A percentile compares a stretch with the other conserved stretches of the same genome.
These are phyloP conservation scores for Harringtonia aguacate DNA, from an alignment of 2,329 filamentous ascomycete species.

Conservation along the genomic window DNA sequence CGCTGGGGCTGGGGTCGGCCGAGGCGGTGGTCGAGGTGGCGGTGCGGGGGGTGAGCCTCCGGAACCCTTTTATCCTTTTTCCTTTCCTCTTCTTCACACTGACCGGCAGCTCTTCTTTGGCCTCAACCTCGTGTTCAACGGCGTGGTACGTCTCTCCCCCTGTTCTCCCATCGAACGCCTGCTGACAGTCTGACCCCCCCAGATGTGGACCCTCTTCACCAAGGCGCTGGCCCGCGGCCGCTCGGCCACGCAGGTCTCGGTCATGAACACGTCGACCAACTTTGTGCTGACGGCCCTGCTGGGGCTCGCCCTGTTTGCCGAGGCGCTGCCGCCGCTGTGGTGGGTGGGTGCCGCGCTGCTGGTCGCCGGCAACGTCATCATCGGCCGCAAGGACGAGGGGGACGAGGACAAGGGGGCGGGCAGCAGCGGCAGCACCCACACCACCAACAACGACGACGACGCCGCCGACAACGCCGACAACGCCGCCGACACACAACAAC, in stretches of 20 bases:
- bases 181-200: neutral
- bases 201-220: constrained; percentile 80
- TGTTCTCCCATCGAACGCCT: neutral
- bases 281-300: constrained; percentile 69
- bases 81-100: neutral
- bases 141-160: constrained; percentile 37
- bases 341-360: constrained; percentile 64
- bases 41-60: constrained; percentile 36
- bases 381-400: constrained; percentile 53
- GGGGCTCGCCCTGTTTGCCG: constrained; percentile 59
- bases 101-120: constrained; percentile 55
- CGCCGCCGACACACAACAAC: too few species aligned
- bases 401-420: neutral
- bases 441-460: too few species aligned
- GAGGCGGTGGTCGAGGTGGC: constrained; percentile 34
- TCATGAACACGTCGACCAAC: constrained; percentile 75
- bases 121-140: constrained; percentile 66
- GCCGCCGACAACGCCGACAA: too few species aligned
- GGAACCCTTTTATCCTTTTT: neutral
- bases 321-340: constrained; percentile 63
- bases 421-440: too few species aligned
- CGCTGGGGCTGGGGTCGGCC: constrained; percentile 30
- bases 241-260: constrained; percentile 69
- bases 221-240: constrained; percentile 61
- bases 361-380: constrained; percentile 67